Evolutionary conservation across 2,329 filamentous ascomycete genomes (phyloP).

Genomic region (Hysterium pulicare): DNA sequence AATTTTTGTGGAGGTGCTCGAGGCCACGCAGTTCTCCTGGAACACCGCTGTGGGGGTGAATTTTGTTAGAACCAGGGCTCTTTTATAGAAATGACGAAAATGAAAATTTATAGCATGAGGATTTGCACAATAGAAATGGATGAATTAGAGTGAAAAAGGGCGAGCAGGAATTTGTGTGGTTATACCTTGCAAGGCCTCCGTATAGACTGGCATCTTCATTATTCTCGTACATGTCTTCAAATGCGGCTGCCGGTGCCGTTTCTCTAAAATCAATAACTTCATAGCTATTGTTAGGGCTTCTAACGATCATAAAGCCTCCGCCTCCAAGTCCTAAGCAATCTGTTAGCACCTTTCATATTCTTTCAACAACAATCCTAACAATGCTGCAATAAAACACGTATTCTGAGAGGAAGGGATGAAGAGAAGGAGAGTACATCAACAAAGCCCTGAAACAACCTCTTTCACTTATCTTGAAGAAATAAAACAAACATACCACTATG

Average conservation of each 20-base stretch:
- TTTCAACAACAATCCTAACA: too few relatives aligned
- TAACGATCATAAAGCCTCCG: slow-evolving; percentile 84
- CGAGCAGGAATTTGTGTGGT: background rate
- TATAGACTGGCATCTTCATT: slow-evolving; percentile 64
- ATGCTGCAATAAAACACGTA: too few relatives aligned
- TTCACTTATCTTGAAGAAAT: too few relatives aligned
- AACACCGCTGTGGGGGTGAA: slow-evolving; percentile 53
- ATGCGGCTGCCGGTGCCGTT: slow-evolving; percentile 76
- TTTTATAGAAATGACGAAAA: background rate
- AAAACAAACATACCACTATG: too few relatives aligned
- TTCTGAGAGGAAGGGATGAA: too few relatives aligned
- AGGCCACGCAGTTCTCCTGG: slow-evolving; percentile 76
- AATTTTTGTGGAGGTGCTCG: slow-evolving; percentile 70
- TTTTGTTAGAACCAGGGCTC: too few relatives aligned
- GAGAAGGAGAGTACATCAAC: slow-evolving; percentile 7
- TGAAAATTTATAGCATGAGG: background rate
- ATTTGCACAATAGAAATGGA: background rate
- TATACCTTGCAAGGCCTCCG: slow-evolving; percentile 60
- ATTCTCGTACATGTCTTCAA: slow-evolving; percentile 78
- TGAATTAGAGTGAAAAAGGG: background rate
- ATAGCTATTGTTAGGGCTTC: slow-evolving; percentile 68
- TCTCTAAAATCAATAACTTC: slow-evolving; percentile 90
- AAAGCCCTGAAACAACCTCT: slow-evolving; percentile 12
- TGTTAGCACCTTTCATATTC: slow-evolving; percentile 26
- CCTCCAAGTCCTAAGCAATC: slow-evolving; percentile 79